Percentiles rank a stretch among this genome's conserved stretches.
Evolutionary conservation across 148 eudicot species (phyloP).

Genomic region (Diospyros kaki): DNA sequence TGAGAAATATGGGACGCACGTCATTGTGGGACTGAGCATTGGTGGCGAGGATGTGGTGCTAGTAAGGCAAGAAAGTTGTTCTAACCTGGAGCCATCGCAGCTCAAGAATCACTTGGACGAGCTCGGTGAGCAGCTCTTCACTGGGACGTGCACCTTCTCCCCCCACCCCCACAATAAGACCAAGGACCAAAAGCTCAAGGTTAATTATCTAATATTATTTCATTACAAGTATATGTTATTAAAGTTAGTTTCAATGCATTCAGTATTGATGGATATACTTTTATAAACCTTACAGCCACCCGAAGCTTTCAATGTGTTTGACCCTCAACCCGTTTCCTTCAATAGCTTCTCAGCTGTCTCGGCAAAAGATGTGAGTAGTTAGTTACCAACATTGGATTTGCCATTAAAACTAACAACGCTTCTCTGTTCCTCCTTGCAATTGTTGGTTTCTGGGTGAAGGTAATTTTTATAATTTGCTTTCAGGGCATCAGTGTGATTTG

Average conservation of each 20-base stretch:
- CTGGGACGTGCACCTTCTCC: constrained; percentile 51
- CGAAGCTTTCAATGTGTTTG: constrained; percentile 61
- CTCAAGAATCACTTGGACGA: constrained; percentile 62
- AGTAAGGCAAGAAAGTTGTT: constrained; percentile 69
- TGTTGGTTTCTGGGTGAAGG: not conserved
- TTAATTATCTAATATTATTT: not conserved
- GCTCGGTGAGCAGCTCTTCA: constrained; percentile 73
- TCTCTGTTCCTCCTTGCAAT: not conserved
- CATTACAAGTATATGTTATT: not conserved
- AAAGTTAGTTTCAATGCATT: not conserved
- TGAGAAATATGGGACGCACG: constrained; percentile 81
- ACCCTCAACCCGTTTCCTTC: constrained; percentile 37
- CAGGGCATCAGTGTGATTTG: constrained; percentile 83
- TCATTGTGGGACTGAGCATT: constrained; percentile 76
- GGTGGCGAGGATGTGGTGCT: constrained; percentile 75
- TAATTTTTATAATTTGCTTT: not conserved
- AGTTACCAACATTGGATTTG: not conserved
- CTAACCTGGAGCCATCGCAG: constrained; percentile 54
- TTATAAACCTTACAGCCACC: constrained; percentile 38
- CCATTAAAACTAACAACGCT: too few relatives aligned
- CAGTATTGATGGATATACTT: not conserved
- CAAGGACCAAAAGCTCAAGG: constrained; percentile 55
- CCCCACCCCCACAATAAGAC: constrained; percentile 26
- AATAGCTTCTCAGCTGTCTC: constrained; percentile 41
- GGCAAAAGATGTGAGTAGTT: constrained; percentile 59